A percentile compares a stretch with the other conserved stretches of the same genome.
Conservation (phyloP, 202 grass and related monocot species). For the Zoysia matrella region DNA sequence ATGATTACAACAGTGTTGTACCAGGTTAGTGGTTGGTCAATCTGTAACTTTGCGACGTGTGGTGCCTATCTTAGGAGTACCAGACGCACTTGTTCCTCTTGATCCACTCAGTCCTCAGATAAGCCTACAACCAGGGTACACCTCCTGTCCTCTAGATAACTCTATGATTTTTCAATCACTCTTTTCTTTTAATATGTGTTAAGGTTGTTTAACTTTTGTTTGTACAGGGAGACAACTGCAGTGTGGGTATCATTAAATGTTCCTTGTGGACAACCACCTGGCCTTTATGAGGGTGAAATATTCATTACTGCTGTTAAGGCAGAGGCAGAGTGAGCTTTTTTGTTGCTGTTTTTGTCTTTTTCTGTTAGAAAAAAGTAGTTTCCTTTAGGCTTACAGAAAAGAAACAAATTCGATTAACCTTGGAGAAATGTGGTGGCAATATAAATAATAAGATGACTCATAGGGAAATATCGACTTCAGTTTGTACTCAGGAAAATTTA, state of each 20-base stretch:
- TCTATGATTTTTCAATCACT: neutral
- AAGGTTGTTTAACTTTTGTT: constrained; percentile 38
- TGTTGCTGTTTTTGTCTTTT: constrained; percentile 43
- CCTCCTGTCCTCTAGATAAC: constrained; percentile 42
- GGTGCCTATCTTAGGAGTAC: constrained; percentile 91
- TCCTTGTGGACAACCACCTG: constrained; percentile 80
- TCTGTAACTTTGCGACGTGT: constrained; percentile 85
- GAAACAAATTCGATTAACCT: neutral
- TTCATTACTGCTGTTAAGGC: constrained; percentile 73
- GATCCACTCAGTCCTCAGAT: constrained; percentile 70
- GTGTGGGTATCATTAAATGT: constrained; percentile 91
- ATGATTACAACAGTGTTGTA: constrained; percentile 54
- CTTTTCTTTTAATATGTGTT: neutral
- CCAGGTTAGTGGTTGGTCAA: constrained; percentile 74
- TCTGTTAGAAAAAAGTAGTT: neutral
- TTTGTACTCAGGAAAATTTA: no score
- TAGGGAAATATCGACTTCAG: neutral
- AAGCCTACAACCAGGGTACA: constrained; percentile 89
- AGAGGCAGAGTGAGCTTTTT: constrained; percentile 67
- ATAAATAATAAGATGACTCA: neutral
- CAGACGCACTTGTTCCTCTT: constrained; percentile 97
- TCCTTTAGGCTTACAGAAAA: no score
- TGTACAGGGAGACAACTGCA: constrained; percentile 82
- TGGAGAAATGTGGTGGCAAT: neutral
- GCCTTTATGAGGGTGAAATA: constrained; percentile 90